These are phyloP conservation scores for Phaeosphaeria sp. DNA, from an alignment of 2,329 filamentous ascomycete species.

Conservation along the genomic window DNA sequence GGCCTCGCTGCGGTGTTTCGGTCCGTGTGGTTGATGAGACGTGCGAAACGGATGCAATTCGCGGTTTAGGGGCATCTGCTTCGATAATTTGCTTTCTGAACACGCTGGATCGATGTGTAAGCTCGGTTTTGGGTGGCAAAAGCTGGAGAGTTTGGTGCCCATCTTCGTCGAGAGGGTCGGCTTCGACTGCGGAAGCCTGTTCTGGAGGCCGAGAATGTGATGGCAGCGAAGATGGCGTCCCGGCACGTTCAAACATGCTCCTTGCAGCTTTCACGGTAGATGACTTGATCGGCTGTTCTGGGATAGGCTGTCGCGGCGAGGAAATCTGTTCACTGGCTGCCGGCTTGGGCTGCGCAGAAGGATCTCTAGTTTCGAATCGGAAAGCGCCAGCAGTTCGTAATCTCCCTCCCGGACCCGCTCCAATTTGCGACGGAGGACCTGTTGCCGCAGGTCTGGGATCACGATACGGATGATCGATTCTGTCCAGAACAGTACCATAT, in stretches of 20 bases:
- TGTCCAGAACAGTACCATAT: constrained; percentile 39
- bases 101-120: not conserved
- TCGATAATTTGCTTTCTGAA: not conserved
- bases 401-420: constrained; percentile 25
- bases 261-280: constrained; percentile 36
- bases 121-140: not conserved
- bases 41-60: not conserved
- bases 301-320: constrained; percentile 5
- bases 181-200: not conserved
- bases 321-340: constrained; percentile 7
- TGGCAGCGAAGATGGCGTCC: constrained; percentile 16
- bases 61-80: not conserved
- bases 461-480: constrained; percentile 28
- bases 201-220: constrained; percentile 12
- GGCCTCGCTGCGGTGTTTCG: not conserved
- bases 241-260: constrained; percentile 39
- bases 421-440: constrained; percentile 27
- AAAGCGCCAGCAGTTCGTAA: constrained; percentile 24
- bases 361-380: constrained; percentile 26
- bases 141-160: not conserved
- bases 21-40: not conserved
- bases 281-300: constrained; percentile 17
- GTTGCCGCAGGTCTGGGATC: constrained; percentile 9
- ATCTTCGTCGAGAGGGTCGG: not conserved
- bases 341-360: constrained; percentile 15